Evolutionary conservation across 2,329 filamentous ascomycete species (phyloP), one percentile per base, ranked within the genome.

Genomic region (Diaporthe citrichinensis): DNA sequence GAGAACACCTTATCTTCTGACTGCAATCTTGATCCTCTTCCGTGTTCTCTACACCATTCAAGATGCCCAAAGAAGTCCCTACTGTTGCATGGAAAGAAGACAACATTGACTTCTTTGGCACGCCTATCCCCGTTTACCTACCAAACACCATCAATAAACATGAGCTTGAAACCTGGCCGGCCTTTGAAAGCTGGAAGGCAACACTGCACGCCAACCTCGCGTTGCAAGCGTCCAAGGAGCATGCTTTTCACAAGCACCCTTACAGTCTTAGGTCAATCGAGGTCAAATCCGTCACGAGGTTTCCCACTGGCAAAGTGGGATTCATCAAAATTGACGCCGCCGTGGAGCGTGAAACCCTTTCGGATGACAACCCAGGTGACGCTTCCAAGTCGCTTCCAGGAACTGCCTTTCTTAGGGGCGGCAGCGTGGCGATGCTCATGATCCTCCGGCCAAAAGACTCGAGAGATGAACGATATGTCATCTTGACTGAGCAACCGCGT

Each of bases 351-450:
- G 71, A 57, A 4, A 0, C 23, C 3, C 23, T 62, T 2, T 25
- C 55, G 2, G 55, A 9, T 5, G 57, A 72, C 20, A 14, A 41
- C 2, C 4, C 41, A 15, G 23, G 15, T 1, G 17, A 17, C 15
- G 34, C 36, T 1, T 4, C 71, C 2, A 57, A 67, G 36, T 81
- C 78, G 0, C 84, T 92, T 0, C 89, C 90, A 0, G 90, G 89
- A 2, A 84, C 84, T 1, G 85, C 90, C 0, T 89, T 92, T 75
- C 85, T 93, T 2, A 87, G 91, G 41, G 91, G 91, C 0, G 87
- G 90, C n/a, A 89, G 87, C 79, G 90, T 92, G 59, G 90, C 87
- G 31, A 90, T 92, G 87, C 85, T 92, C 10, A 86, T 91, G 41
- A 86, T 90, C 79, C 85, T 91, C 5, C 78, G 89, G 7, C 90